Percentiles rank a stretch among this genome's conserved stretches.
Evolutionary conservation across 2,329 filamentous ascomycete species (phyloP).

Genomic region (Alternaria sp.): DNA sequence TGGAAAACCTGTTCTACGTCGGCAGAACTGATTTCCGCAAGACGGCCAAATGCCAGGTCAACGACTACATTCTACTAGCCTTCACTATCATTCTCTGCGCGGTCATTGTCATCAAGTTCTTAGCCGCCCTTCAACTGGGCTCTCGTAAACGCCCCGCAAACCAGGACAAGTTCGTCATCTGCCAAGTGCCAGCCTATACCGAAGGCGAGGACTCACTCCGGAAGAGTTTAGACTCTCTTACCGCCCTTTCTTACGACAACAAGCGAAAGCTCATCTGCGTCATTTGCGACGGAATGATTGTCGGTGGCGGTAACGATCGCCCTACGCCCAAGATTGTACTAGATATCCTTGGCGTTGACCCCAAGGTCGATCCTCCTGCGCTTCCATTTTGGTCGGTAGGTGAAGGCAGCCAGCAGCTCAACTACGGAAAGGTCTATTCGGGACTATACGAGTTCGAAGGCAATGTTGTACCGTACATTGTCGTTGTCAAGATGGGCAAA

Average conservation of each 20-base stretch:
- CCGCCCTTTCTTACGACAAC: slow-evolving; percentile 95
- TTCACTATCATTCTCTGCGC: slow-evolving; percentile 85
- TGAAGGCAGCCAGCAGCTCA: slow-evolving; percentile 87
- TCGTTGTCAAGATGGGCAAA: slow-evolving; percentile 96
- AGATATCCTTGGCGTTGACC: slow-evolving; percentile 95
- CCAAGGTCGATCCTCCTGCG: slow-evolving; percentile 93
- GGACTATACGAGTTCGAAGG: slow-evolving; percentile 97
- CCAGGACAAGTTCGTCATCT: slow-evolving; percentile 99
- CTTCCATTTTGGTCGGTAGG: slow-evolving; percentile 95
- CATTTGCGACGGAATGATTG: slow-evolving; percentile 96
- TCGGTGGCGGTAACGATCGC: slow-evolving; percentile 93
- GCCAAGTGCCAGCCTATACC: slow-evolving; percentile 96
- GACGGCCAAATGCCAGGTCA: slow-evolving; percentile 78
- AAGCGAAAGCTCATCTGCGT: slow-evolving; percentile 97
- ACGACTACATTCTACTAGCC: slow-evolving; percentile 88
- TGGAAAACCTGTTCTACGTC: slow-evolving; percentile 83
- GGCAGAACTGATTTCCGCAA: slow-evolving; percentile 88
- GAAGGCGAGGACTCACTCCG: slow-evolving; percentile 95
- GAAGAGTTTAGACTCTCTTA: slow-evolving; percentile 92
- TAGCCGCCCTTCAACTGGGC: slow-evolving; percentile 91
- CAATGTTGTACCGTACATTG: slow-evolving; percentile 95
- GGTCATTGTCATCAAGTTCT: slow-evolving; percentile 87
- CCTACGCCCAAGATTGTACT: slow-evolving; percentile 97
- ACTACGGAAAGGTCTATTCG: slow-evolving; percentile 98
- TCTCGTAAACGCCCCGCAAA: slow-evolving; percentile 88